Evolutionary conservation across 106 monocot species (phyloP).

Genomic region (Narthecium ossifragum): DNA sequence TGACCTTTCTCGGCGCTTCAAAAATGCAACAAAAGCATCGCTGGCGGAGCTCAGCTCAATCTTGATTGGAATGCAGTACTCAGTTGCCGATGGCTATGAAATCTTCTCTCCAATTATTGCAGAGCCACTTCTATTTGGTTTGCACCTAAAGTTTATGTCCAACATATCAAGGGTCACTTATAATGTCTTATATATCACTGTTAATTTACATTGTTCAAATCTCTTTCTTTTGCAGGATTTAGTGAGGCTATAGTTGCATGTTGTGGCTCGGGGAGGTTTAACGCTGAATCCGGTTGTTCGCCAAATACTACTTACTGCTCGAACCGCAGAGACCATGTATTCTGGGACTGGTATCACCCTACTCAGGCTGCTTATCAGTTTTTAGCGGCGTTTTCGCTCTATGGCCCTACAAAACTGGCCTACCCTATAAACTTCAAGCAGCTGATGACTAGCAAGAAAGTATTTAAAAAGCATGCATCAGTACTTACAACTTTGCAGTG

Average conservation of each 20-base stretch:
- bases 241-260: constrained; percentile 48
- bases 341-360: constrained; percentile 14
- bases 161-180: too few relatives aligned
- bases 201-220: too few relatives aligned
- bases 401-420: background rate
- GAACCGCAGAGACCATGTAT: constrained; percentile 33
- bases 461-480: too few relatives aligned
- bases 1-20: background rate
- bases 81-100: background rate
- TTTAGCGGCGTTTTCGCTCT: background rate
- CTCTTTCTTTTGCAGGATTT: constrained; percentile 30
- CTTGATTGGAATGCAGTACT: constrained; percentile 7
- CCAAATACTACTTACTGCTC: constrained; percentile 38
- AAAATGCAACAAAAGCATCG: constrained; percentile 3
- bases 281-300: constrained; percentile 42
- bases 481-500: too few relatives aligned
- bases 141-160: too few relatives aligned
- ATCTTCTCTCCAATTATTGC: too few relatives aligned
- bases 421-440: background rate
- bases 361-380: background rate
- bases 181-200: too few relatives aligned
- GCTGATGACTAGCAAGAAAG: too few relatives aligned
- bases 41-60: constrained; percentile 5
- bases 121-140: too few relatives aligned
- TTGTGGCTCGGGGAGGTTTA: constrained; percentile 48